A percentile compares a stretch with the other conserved stretches of the same genome.
Conservation (phyloP, 2,329 filamentous ascomycete genomes). For the Thermoascus crustaceus region DNA sequence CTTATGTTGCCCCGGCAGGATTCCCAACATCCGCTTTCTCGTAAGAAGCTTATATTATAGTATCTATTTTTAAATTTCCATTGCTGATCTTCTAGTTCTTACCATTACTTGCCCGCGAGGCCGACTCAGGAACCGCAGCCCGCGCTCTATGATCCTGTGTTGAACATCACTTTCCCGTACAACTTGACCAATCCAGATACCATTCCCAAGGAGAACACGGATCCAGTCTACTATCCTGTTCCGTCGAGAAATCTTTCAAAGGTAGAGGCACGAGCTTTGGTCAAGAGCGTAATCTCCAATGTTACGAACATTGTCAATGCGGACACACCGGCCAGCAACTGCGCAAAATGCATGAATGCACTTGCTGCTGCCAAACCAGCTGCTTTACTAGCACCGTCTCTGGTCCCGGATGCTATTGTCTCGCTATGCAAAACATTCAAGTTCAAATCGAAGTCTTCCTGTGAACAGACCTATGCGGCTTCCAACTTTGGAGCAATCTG, state of each 20-base stretch:
- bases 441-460: conserved; percentile 41
- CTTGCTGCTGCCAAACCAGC: conserved; percentile 44
- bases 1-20: conserved; percentile 30
- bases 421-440: conserved; percentile 42
- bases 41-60: too few relatives aligned
- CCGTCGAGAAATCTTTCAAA: conserved; percentile 40
- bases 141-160: conserved; percentile 45
- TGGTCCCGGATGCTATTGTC: conserved; percentile 45
- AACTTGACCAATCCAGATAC: conserved; percentile 48
- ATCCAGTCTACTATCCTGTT: conserved; percentile 45
- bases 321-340: conserved; percentile 34
- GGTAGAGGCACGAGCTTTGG: conserved; percentile 32
- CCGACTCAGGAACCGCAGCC: conserved; percentile 47
- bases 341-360: conserved; percentile 47
- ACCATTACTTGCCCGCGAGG: conserved; percentile 40
- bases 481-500: conserved; percentile 47
- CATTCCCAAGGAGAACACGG: conserved; percentile 41
- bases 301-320: conserved; percentile 41
- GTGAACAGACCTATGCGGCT: conserved; percentile 41
- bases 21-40: conserved; percentile 46
- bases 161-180: conserved; percentile 47
- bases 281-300: conserved; percentile 32
- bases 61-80: too few relatives aligned
- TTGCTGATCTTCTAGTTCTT: too few relatives aligned
- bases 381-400: conserved; percentile 41